Conservation (phyloP, 1,284 basidiomycete genomes). For the Exobasidium rhododendri region DNA sequence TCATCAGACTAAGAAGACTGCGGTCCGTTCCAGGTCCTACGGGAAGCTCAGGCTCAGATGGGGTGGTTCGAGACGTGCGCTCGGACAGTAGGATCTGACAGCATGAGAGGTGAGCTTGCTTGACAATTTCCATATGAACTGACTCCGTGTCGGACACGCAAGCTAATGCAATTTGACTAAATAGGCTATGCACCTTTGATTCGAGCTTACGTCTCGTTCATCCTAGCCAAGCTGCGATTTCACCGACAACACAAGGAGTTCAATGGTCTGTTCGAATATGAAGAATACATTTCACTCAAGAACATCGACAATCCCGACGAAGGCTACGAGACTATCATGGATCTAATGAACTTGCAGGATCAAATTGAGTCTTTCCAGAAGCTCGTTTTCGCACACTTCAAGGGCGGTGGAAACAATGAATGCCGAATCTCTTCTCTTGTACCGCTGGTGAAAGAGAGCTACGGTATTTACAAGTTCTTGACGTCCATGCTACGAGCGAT, state of each 20-base stretch:
- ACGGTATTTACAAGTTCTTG: conserved; percentile 55
- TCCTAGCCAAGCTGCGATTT: conserved; percentile 53
- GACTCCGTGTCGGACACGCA: background rate
- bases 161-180: background rate
- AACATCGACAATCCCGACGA: conserved; percentile 55
- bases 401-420: conserved; percentile 49
- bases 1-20: background rate
- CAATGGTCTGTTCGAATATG: conserved; percentile 55
- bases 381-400: conserved; percentile 52
- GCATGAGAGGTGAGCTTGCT: conserved; percentile 27
- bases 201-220: conserved; percentile 51
- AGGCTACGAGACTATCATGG: conserved; percentile 55
- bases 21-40: conserved; percentile 20
- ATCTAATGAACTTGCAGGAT: conserved; percentile 54
- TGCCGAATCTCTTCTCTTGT: conserved; percentile 54
- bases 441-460: conserved; percentile 54
- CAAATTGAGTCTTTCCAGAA: conserved; percentile 54
- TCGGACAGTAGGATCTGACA: conserved; percentile 42
- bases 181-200: conserved; percentile 49
- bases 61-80: conserved; percentile 54
- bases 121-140: background rate
- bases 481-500: conserved; percentile 55
- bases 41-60: conserved; percentile 51
- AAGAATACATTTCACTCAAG: conserved; percentile 55
- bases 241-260: conserved; percentile 54